Evolutionary conservation across 257 asterid species (phyloP).

Genomic region (Dorcoceras hygrometricum): DNA sequence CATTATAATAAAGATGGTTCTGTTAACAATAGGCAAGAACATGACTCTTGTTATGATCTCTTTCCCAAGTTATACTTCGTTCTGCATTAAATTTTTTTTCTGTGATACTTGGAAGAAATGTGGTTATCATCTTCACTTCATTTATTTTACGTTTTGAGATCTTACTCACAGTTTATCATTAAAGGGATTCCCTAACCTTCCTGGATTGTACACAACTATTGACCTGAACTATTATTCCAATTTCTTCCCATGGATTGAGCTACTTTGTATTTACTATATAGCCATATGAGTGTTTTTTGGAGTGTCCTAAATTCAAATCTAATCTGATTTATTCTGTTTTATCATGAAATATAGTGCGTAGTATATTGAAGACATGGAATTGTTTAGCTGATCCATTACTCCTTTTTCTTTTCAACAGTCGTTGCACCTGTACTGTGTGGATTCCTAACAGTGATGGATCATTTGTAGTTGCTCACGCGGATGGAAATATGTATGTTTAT

Average conservation of each 20-base stretch:
- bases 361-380: background rate
- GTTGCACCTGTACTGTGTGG: background rate
- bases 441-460: background rate
- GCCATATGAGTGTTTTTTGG: background rate
- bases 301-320: background rate
- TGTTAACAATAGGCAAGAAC: conserved; percentile 69
- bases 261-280: background rate
- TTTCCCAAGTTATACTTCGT: background rate
- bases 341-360: background rate
- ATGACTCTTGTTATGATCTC: conserved; percentile 3
- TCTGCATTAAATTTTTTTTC: background rate
- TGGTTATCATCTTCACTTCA: background rate
- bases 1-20: conserved; percentile 97
- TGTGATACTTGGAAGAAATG: background rate
- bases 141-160: background rate
- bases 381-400: conserved; percentile 15
- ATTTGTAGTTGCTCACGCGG: background rate
- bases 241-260: background rate
- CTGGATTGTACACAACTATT: background rate
- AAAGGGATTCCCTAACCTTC: background rate
- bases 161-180: background rate
- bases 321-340: background rate
- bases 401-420: background rate
- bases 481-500: conserved; percentile 2
- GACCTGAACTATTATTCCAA: background rate